Percentiles rank a stretch among this genome's conserved stretches.
These are phyloP conservation scores for Diaporthe vexans DNA, from an alignment of 2,329 filamentous ascomycete genomes.

Conservation along the genomic window DNA sequence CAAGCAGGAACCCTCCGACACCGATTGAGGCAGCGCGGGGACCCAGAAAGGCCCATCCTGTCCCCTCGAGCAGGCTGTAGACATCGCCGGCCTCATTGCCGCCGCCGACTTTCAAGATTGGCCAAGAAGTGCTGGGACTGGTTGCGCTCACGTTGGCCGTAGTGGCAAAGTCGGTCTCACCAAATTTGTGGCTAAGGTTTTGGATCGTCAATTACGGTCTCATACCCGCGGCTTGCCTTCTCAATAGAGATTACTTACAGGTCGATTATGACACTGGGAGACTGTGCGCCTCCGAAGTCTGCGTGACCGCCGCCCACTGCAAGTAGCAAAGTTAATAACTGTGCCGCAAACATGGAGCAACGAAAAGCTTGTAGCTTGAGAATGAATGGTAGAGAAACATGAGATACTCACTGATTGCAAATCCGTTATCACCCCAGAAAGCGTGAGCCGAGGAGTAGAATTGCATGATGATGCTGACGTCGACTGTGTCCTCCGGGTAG, in stretches of 20 bases:
- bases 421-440: constrained; percentile 37
- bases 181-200: constrained; percentile 21
- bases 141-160: constrained; percentile 23
- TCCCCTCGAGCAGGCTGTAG: constrained; percentile 33
- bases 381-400: not conserved
- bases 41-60: constrained; percentile 37
- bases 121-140: constrained; percentile 32
- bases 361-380: not conserved
- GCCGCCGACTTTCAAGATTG: constrained; percentile 38
- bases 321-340: not conserved
- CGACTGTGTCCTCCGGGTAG: constrained; percentile 30
- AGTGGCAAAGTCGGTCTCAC: constrained; percentile 21
- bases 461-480: constrained; percentile 38
- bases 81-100: constrained; percentile 34
- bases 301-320: constrained; percentile 37
- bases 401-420: constrained; percentile 34
- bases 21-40: constrained; percentile 36
- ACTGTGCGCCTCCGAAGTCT: constrained; percentile 38
- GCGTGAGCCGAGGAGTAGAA: constrained; percentile 36
- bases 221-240: not conserved
- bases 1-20: constrained; percentile 35
- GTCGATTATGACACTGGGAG: constrained; percentile 34
- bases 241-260: constrained; percentile 3
- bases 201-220: not conserved
- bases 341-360: not conserved